Conservation (phyloP, 257 asterid species). For the Voacanga thouarsii region DNA sequence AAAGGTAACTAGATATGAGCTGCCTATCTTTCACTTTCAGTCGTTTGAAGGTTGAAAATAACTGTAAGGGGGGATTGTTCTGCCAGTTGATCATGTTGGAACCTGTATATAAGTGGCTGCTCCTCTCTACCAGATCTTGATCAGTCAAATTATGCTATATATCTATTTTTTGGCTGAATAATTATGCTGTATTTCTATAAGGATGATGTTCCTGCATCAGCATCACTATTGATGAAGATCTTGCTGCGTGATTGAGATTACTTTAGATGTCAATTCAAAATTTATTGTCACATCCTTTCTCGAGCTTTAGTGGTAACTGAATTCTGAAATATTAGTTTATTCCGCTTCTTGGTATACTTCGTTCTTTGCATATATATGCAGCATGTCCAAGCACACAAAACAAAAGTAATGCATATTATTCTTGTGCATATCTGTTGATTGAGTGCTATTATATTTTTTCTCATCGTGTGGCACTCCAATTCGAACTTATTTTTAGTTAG, state of each 20-base stretch:
- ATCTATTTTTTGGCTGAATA: not conserved
- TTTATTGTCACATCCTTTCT: not conserved
- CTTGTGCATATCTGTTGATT: not conserved
- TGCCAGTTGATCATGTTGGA: not conserved
- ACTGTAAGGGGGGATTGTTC: not conserved
- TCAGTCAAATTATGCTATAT: not conserved
- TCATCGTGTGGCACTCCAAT: not conserved
- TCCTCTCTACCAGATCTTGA: not conserved
- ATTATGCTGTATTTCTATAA: not conserved
- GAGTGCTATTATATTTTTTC: not conserved
- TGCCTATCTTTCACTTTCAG: not conserved
- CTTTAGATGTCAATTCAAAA: not conserved
- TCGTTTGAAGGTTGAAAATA: not conserved
- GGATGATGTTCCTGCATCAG: not conserved
- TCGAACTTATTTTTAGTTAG: not conserved
- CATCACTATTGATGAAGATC: not conserved
- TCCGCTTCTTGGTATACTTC: not conserved
- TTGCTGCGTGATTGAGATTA: not conserved
- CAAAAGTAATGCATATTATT: not conserved
- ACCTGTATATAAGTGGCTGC: not conserved
- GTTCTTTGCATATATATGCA: not conserved
- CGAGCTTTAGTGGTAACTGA: not conserved
- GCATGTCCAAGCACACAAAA: not conserved
- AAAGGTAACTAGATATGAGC: not conserved
- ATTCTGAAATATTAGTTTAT: not conserved